phyloP scores from a whole-genome alignment of 2,329 filamentous ascomycete genomes.

The Metarhizium humberi region DNA sequence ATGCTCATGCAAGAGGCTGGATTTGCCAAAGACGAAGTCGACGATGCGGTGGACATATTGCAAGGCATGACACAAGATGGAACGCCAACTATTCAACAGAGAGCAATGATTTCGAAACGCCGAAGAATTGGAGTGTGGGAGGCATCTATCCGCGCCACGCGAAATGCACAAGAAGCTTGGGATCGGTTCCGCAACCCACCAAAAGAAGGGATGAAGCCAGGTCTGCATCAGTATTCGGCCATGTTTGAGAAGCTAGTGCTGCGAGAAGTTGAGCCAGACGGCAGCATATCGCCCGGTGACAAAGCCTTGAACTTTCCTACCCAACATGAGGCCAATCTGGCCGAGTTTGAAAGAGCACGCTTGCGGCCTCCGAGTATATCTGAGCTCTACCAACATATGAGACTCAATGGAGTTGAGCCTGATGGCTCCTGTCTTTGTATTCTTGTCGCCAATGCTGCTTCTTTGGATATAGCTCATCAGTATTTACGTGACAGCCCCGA shows the following conservation, averaged over 20 bases:
- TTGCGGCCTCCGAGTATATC: conserved; percentile 48
- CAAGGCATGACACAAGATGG: conserved; percentile 42
- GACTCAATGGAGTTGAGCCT: conserved; percentile 36
- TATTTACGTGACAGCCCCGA: conserved; percentile 39
- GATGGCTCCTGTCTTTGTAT: conserved; percentile 41
- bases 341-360: conserved; percentile 55
- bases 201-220: conserved; percentile 23
- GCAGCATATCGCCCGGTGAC: conserved; percentile 47
- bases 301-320: conserved; percentile 37
- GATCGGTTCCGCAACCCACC: conserved; percentile 33
- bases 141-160: conserved; percentile 46
- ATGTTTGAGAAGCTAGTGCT: conserved; percentile 50
- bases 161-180: conserved; percentile 55
- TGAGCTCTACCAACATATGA: conserved; percentile 52
- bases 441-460: conserved; percentile 43
- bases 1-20: conserved; percentile 47
- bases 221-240: conserved; percentile 40
- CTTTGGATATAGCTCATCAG: conserved; percentile 33
- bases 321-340: conserved; percentile 39
- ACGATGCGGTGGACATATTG: conserved; percentile 40
- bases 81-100: conserved; percentile 47
- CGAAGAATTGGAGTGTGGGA: conserved; percentile 36
- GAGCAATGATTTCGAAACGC: conserved; percentile 11
- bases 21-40: conserved; percentile 36
- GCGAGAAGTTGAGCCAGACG: conserved; percentile 16